Evolutionary conservation across 768 basidiomycete species (phyloP).

Genomic region (Psilocybe cubensis): DNA sequence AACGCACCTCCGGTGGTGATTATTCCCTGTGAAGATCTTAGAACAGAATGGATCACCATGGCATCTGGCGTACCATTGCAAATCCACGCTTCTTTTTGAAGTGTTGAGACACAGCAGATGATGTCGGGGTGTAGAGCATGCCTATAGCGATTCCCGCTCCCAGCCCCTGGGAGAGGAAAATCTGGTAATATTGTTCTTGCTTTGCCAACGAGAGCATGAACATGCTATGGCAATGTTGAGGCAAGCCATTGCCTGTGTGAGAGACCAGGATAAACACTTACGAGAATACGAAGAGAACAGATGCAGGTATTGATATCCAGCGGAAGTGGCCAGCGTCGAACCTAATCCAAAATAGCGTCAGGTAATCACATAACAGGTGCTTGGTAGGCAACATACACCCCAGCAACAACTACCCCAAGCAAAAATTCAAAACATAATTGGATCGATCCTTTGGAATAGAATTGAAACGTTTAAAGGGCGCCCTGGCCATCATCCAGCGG

Average conservation of each 20-base stretch:
- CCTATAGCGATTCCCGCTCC: neutral
- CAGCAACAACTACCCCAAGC: neutral
- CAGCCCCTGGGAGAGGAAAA: neutral
- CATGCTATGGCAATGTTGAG: neutral
- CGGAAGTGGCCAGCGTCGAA: conserved; percentile 3
- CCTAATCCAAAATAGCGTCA: neutral
- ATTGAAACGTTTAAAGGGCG: neutral
- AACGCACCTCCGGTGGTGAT: conserved; percentile 1
- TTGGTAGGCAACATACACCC: neutral
- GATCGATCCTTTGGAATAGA: neutral
- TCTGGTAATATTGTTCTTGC: neutral
- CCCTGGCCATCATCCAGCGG: neutral
- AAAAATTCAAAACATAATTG: neutral
- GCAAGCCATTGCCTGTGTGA: neutral
- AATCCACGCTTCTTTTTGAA: conserved; percentile 5
- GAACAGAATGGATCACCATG: neutral
- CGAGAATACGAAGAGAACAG: neutral
- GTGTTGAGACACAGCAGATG: conserved; percentile 5
- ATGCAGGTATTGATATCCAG: neutral
- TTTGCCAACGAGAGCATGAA: neutral
- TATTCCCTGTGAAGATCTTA: neutral
- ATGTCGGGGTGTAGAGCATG: neutral
- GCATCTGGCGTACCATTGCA: conserved; percentile 4
- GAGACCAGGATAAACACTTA: neutral
- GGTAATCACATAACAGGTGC: neutral